Base-by-base conservation (phyloP, 78 protist species). In the Protostelium mycophagum region DNA sequence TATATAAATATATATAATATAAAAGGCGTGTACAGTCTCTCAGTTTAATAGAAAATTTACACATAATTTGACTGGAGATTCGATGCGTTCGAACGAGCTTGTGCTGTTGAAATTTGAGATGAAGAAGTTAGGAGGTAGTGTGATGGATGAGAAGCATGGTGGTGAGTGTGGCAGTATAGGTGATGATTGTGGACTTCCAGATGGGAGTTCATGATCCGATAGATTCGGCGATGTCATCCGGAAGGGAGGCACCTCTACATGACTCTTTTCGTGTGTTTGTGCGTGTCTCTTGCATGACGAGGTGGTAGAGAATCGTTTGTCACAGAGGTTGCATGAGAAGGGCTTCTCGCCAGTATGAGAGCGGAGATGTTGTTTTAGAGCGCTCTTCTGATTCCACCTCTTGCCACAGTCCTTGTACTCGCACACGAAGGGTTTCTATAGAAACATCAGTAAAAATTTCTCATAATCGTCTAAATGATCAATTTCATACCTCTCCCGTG, bases 391-490 rank as follows among this genome's bases (percentile, higher is more conserved):
- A 51, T 51, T 51, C 73, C 73, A 51, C 73, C 73, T 51, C 90
- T 88, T 89, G 34, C 36, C 90, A 37, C 94, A 92, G 1, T 87
- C 94, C 35, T 88, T 86, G 85, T 63, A 91, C 37, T 83, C 87
- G 90, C 94, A 92, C 28, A 28, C 86, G 85, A 90, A 92, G 36
- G 94, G 94, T 39, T 63, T 84, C 83, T 51, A 51, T 51, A 51
- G 16, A 5, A 51, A 16, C 5, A 16, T 51, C 73, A 51, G 73
- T 51, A 51, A 25, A 51, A 25, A 16, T 51, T 16, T 16, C 16
- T 16, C 73, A 16, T 25, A 5, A 51, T 51, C 73, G 31, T 51
- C 73, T 51, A 25, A n/a, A n/a, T n/a, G n/a, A n/a, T 51, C 73
- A 16, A 16, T 51, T 16, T 5, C 16, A 25, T 16, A 51, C 73